A percentile compares a stretch with the other conserved stretches of the same genome.
Conservation (phyloP, 208 protist species). For the Lotmaria passim region DNA sequence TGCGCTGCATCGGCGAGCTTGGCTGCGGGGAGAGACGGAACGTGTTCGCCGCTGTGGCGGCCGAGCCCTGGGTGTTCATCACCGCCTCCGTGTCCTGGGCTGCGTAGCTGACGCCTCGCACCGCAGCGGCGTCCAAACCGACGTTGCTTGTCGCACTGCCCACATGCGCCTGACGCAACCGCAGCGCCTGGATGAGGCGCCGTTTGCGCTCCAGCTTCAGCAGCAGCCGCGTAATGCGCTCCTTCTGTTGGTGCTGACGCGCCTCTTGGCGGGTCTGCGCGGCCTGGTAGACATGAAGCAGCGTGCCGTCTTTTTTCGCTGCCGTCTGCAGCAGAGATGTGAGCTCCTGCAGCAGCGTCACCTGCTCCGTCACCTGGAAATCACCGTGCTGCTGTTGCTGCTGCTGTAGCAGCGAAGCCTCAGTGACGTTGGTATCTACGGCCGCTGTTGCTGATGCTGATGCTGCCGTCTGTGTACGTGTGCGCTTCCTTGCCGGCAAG, state of each 20-base stretch:
- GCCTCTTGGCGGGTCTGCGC: constrained; percentile 46
- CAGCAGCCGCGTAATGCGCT: constrained; percentile 27
- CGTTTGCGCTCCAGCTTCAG: constrained; percentile 35
- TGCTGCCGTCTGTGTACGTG: background rate
- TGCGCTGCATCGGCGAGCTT: constrained; percentile 28
- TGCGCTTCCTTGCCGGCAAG: background rate
- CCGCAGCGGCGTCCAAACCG: background rate
- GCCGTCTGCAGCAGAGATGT: constrained; percentile 57
- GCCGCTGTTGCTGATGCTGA: background rate
- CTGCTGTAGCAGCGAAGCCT: background rate
- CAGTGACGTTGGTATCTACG: no score
- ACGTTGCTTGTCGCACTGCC: background rate
- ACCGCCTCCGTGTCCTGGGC: constrained; percentile 13
- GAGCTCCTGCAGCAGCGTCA: constrained; percentile 44
- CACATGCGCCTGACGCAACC: constrained; percentile 22
- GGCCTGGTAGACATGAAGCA: constrained; percentile 55
- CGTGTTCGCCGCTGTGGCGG: background rate
- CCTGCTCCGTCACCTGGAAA: constrained; percentile 29
- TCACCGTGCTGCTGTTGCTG: background rate
- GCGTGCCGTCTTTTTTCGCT: constrained; percentile 55
- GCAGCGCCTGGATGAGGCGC: constrained; percentile 30
- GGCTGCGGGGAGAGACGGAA: constrained; percentile 27
- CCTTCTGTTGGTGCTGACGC: constrained; percentile 24
- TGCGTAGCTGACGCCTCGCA: constrained; percentile 9
- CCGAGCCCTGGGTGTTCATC: constrained; percentile 11